These are phyloP conservation scores for Rhodomyrtus psidioides DNA, from an alignment of 441 rosid genomes.

Conservation along the genomic window DNA sequence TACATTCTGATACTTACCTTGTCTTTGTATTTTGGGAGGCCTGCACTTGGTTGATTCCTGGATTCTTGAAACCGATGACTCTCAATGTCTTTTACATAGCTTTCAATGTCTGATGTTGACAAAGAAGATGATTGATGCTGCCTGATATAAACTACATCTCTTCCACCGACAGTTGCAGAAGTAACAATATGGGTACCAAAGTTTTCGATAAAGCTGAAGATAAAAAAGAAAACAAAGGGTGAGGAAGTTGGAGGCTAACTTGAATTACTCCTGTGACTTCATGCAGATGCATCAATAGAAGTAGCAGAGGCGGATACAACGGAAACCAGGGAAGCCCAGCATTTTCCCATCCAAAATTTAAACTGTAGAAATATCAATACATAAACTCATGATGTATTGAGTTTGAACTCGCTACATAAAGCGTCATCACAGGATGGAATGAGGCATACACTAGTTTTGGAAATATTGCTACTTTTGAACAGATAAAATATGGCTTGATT, in stretches of 20 bases:
- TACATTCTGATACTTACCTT: slow-evolving; percentile 41
- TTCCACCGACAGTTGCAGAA: slow-evolving; percentile 71
- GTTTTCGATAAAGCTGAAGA: slow-evolving; percentile 63
- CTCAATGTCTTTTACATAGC: slow-evolving; percentile 50
- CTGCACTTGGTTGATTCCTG: slow-evolving; percentile 38
- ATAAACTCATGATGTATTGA: background rate
- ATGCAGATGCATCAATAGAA: background rate
- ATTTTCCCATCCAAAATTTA: background rate
- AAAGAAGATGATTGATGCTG: slow-evolving; percentile 71
- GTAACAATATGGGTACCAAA: slow-evolving; percentile 76
- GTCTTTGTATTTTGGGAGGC: slow-evolving; percentile 59
- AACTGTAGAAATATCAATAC: background rate
- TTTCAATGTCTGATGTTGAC: slow-evolving; percentile 44
- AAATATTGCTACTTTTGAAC: background rate
- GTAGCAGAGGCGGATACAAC: background rate
- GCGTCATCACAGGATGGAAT: background rate
- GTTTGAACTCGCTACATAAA: background rate
- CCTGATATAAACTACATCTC: slow-evolving; percentile 64
- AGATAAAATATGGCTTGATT: background rate
- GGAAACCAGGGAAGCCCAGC: background rate
- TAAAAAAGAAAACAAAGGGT: background rate
- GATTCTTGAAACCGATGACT: slow-evolving; percentile 47
- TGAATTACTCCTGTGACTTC: background rate
- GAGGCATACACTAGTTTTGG: background rate
- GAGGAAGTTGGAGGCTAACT: background rate